These are phyloP conservation scores for Apiospora arundinis DNA, from an alignment of 2,329 filamentous ascomycete genomes.

Conservation along the genomic window DNA sequence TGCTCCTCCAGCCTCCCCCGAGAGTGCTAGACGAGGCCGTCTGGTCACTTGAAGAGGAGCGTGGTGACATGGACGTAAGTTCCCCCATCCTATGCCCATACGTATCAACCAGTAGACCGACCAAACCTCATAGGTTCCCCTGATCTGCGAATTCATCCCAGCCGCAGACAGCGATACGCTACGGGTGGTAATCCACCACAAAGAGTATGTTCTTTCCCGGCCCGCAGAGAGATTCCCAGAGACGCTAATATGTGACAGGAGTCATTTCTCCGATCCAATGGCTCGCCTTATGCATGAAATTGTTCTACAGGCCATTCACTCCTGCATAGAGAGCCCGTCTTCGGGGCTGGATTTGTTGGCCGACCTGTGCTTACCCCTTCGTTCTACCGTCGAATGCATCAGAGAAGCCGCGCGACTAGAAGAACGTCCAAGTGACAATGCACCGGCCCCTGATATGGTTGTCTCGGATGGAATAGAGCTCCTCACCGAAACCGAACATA, in stretches of 20 bases:
- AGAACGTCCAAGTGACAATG: neutral
- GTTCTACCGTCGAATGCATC: neutral
- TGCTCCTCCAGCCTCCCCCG: slow-evolving; percentile 75
- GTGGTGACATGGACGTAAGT: slow-evolving; percentile 71
- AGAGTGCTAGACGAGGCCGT: slow-evolving; percentile 61
- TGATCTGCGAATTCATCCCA: slow-evolving; percentile 78
- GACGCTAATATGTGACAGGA: slow-evolving; percentile 31
- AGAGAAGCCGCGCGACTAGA: neutral
- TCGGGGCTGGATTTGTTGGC: slow-evolving; percentile 36
- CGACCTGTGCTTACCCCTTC: slow-evolving; percentile 24
- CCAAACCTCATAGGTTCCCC: slow-evolving; percentile 55
- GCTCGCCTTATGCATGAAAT: slow-evolving; percentile 19
- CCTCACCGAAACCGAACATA: slow-evolving; percentile 49
- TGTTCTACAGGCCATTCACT: slow-evolving; percentile 35
- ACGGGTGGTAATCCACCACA: slow-evolving; percentile 67
- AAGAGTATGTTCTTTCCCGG: slow-evolving; percentile 47
- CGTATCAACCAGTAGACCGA: neutral
- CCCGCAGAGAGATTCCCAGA: neutral
- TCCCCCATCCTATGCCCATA: neutral
- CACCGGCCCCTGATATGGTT: neutral
- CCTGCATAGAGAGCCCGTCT: slow-evolving; percentile 38
- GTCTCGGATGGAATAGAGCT: slow-evolving; percentile 19
- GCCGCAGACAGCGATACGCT: slow-evolving; percentile 58
- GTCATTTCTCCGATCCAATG: slow-evolving; percentile 32
- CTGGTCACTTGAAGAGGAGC: slow-evolving; percentile 64